Percentiles rank a stretch among this genome's conserved stretches.
Conservation (phyloP, 495 filamentous ascomycete species). For the Aspergillus incahuasiensis region DNA sequence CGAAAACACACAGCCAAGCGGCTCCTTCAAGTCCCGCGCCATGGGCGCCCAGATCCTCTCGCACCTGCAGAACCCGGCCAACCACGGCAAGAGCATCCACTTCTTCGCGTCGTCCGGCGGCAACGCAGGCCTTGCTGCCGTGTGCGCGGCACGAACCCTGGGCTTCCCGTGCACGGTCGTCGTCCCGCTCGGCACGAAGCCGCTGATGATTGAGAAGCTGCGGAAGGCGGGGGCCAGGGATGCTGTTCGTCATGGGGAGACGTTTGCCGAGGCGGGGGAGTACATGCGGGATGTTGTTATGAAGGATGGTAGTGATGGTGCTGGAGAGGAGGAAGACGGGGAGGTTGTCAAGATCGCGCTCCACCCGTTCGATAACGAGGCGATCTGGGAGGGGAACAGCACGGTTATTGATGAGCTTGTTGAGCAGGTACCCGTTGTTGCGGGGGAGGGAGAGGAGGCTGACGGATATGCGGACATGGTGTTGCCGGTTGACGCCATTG, state of each 20-base stretch:
- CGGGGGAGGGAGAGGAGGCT: conserved; percentile 28
- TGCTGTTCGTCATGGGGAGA: conserved; percentile 66
- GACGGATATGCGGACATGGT: conserved; percentile 21
- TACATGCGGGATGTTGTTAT: conserved; percentile 63
- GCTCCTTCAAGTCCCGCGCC: conserved; percentile 91
- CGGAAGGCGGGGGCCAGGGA: conserved; percentile 59
- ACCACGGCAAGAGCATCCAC: conserved; percentile 46
- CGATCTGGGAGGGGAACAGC: conserved; percentile 77
- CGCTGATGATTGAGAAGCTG: conserved; percentile 72
- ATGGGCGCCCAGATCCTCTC: conserved; percentile 75
- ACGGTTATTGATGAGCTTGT: conserved; percentile 72
- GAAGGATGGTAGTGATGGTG: conserved; percentile 25
- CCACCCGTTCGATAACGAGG: conserved; percentile 77
- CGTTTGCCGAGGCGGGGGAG: conserved; percentile 73
- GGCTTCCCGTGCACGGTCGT: conserved; percentile 75
- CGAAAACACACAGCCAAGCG: conserved; percentile 87
- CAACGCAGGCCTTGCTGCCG: conserved; percentile 89
- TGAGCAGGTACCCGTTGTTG: conserved; percentile 46
- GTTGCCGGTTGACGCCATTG: conserved; percentile 56
- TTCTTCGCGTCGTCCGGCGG: conserved; percentile 89
- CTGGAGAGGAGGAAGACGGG: conserved; percentile 20
- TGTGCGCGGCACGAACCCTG: conserved; percentile 68
- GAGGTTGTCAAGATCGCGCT: conserved; percentile 74
- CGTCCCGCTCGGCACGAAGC: conserved; percentile 63
- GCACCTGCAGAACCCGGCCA: conserved; percentile 43